Evolutionary conservation across 208 protist species (phyloP).

Genomic region (Leishmania arabica): DNA sequence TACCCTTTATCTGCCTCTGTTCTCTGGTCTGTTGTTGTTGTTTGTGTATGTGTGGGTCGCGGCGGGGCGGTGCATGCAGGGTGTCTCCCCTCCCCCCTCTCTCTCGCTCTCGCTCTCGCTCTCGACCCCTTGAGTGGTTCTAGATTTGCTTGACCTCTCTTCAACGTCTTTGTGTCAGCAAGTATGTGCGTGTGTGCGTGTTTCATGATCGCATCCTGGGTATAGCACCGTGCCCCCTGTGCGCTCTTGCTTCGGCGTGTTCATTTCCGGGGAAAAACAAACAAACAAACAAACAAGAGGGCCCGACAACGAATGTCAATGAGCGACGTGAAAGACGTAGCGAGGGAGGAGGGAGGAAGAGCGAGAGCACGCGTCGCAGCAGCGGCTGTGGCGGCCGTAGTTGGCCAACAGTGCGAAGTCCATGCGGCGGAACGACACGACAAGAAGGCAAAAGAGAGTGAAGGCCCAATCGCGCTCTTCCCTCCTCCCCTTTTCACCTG

Average conservation of each 20-base stretch:
- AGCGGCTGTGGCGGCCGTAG: neutral
- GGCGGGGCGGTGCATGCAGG: neutral
- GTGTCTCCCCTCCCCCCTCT: no score
- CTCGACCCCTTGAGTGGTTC: neutral
- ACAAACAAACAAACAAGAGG: no score
- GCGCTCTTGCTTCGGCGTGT: neutral
- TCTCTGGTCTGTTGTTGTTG: neutral
- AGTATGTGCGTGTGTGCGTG: constrained; percentile 3
- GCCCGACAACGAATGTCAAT: no score
- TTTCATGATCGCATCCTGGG: neutral
- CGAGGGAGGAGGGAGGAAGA: neutral
- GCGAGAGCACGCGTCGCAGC: neutral
- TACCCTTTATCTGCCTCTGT: neutral
- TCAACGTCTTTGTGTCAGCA: neutral
- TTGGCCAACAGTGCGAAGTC: neutral
- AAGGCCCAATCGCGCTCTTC: neutral
- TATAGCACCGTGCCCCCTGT: neutral
- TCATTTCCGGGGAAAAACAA: neutral
- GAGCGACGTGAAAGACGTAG: neutral
- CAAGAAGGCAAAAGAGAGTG: neutral
- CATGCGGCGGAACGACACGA: neutral
- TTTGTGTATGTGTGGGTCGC: neutral
- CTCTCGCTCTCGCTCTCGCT: no score
- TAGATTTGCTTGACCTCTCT: neutral
- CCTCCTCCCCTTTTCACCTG: neutral